Percentiles rank a stretch among this genome's conserved stretches.
These are phyloP conservation scores for Calocybe gambosa DNA, from an alignment of 1,284 basidiomycete species.

Conservation along the genomic window DNA sequence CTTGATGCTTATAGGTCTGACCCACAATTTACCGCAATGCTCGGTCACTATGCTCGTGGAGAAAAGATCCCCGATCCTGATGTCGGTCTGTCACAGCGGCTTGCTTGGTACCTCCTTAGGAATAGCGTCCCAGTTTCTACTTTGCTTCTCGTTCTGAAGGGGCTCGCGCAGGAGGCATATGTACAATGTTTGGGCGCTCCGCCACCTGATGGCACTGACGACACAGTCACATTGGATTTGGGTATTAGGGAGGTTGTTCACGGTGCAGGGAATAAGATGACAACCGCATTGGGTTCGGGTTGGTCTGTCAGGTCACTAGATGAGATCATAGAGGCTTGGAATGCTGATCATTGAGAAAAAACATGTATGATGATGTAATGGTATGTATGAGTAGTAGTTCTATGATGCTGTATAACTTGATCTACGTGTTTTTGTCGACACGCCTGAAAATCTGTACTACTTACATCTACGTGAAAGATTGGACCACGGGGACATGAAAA, in stretches of 20 bases:
- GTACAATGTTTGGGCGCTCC: constrained; percentile 41
- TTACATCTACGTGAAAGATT: background rate
- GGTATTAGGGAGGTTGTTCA: constrained; percentile 67
- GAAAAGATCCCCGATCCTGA: constrained; percentile 27
- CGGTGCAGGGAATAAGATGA: constrained; percentile 61
- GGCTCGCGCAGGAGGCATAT: constrained; percentile 56
- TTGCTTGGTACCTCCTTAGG: constrained; percentile 58
- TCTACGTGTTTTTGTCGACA: too few species aligned
- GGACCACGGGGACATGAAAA: background rate
- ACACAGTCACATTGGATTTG: constrained; percentile 41
- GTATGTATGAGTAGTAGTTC: background rate
- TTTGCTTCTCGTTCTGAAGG: constrained; percentile 49
- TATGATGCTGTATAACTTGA: too few species aligned
- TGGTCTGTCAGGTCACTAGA: constrained; percentile 62
- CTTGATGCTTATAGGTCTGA: constrained; percentile 41
- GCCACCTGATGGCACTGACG: constrained; percentile 46
- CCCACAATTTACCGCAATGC: constrained; percentile 37
- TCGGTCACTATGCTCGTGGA: constrained; percentile 50
- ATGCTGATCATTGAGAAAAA: constrained; percentile 8
- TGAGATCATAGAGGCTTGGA: constrained; percentile 57
- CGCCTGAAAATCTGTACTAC: too few species aligned
- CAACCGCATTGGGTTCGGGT: constrained; percentile 55
- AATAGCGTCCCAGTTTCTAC: constrained; percentile 65
- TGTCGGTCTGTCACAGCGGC: constrained; percentile 23
- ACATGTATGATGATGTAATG: background rate